Evolutionary conservation across 768 basidiomycete genomes (phyloP).

Genomic region (Lyophyllum decastes): DNA sequence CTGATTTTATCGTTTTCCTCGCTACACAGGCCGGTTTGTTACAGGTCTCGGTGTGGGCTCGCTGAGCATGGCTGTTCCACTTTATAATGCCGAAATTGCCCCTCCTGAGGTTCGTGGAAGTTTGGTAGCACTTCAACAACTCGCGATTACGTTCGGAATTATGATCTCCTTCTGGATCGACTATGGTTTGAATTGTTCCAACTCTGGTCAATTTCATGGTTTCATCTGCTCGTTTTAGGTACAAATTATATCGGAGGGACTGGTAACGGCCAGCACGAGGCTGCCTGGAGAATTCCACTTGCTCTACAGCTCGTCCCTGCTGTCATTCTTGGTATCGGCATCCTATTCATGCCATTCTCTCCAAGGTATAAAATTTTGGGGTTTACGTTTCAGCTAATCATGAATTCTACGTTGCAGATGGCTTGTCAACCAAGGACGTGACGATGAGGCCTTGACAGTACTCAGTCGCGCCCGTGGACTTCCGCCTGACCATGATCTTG

Average conservation of each 20-base stretch:
- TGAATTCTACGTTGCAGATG: conserved; percentile 39
- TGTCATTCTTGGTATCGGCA: conserved; percentile 66
- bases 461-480: conserved; percentile 60
- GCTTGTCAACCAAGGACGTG: conserved; percentile 76
- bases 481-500: conserved; percentile 59
- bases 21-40: conserved; percentile 60
- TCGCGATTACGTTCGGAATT: conserved; percentile 81
- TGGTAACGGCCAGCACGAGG: conserved; percentile 54
- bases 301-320: conserved; percentile 77
- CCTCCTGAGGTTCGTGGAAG: conserved; percentile 84
- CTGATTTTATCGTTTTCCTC: conserved; percentile 17
- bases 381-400: neutral
- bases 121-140: conserved; percentile 79
- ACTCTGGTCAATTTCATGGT: neutral
- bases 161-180: conserved; percentile 65
- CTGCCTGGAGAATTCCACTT: conserved; percentile 77
- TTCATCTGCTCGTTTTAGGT: conserved; percentile 47
- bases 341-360: conserved; percentile 79
- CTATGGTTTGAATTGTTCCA: conserved; percentile 32
- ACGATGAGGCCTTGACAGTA: conserved; percentile 70
- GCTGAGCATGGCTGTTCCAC: conserved; percentile 79
- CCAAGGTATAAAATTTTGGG: conserved; percentile 49
- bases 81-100: conserved; percentile 73
- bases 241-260: conserved; percentile 76
- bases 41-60: conserved; percentile 84